phyloP scores from a whole-genome alignment of 2,329 filamentous ascomycete genomes.

The Diaporthe sp. region DNA sequence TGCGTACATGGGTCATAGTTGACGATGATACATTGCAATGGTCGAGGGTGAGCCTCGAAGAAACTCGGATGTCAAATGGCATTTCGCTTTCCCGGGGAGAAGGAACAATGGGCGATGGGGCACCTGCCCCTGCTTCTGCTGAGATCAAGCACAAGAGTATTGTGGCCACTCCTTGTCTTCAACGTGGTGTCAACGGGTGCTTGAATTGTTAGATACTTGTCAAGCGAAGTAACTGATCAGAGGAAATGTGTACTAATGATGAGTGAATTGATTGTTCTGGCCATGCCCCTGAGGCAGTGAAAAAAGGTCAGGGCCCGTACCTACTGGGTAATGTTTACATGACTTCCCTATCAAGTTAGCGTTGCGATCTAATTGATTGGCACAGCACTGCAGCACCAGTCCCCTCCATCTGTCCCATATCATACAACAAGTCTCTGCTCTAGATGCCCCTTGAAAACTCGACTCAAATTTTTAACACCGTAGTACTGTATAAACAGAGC shows the following conservation, averaged over 20 bases:
- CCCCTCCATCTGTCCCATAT: neutral
- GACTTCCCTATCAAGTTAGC: slow-evolving; percentile 4
- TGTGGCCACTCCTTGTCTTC: neutral
- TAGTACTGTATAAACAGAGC: neutral
- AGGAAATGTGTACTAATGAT: neutral
- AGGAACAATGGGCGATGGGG: neutral
- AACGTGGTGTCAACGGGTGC: neutral
- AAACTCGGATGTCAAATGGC: neutral
- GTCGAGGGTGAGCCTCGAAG: neutral
- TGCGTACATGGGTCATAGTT: neutral
- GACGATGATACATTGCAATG: slow-evolving; percentile 3
- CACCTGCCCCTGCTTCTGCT: neutral
- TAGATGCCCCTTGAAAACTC: neutral
- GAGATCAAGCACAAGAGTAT: neutral
- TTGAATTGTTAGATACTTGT: neutral
- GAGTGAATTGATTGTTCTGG: neutral
- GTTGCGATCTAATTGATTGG: neutral
- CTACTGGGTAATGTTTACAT: neutral
- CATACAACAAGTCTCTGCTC: neutral
- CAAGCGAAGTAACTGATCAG: too few relatives aligned
- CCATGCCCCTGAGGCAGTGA: neutral
- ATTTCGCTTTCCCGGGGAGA: neutral
- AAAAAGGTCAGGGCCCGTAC: too few relatives aligned
- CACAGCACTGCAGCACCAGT: neutral
- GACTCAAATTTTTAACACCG: too few relatives aligned